Conservation (phyloP, 306 rosid species). For the Cyamopsis tetragonoloba region DNA sequence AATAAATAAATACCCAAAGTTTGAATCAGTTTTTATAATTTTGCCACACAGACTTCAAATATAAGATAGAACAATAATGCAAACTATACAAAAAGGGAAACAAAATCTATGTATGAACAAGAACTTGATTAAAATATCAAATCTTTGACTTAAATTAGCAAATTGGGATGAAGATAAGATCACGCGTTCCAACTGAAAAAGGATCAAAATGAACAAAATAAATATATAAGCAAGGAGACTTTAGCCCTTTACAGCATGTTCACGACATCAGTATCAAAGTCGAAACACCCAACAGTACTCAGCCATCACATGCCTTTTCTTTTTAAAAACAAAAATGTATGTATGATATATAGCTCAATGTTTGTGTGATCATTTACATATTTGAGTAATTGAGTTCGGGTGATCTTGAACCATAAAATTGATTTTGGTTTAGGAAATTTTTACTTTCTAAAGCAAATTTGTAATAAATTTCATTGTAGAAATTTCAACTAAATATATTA, state of each 20-base stretch:
- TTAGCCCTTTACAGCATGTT: slow-evolving; percentile 5
- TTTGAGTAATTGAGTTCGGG: no score
- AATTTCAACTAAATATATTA: no score
- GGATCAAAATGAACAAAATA: not conserved
- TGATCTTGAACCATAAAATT: no score
- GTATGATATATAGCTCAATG: no score
- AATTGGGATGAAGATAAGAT: not conserved
- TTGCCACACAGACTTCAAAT: no score
- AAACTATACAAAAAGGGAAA: not conserved
- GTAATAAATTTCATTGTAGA: no score
- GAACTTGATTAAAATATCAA: not conserved
- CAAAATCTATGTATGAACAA: not conserved
- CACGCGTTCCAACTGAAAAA: not conserved
- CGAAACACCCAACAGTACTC: not conserved
- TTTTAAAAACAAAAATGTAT: not conserved
- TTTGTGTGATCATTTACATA: no score
- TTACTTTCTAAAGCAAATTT: no score
- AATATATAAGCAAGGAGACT: no score
- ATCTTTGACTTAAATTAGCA: not conserved
- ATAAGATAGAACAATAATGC: not conserved
- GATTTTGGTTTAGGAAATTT: no score
- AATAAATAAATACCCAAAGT: no score
- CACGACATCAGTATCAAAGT: not conserved
- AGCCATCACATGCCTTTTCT: slow-evolving; percentile 1
- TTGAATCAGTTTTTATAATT: no score